Conservation (phyloP, 2,329 filamentous ascomycete species). For the Pleomassaria siparia region DNA sequence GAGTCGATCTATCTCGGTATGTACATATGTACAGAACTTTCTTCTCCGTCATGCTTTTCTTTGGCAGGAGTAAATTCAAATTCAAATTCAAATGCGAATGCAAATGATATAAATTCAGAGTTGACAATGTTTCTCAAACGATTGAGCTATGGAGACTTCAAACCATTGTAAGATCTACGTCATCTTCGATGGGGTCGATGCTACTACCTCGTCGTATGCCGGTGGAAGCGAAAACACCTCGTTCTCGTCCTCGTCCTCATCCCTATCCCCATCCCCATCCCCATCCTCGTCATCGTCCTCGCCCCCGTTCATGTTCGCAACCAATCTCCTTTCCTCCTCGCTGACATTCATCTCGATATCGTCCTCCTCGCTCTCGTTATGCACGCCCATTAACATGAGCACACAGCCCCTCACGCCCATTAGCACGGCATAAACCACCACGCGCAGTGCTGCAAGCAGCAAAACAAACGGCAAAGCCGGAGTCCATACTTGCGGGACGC, state of each 20-base stretch:
- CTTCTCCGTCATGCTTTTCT: not conserved
- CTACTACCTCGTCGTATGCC: not conserved
- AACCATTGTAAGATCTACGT: no score
- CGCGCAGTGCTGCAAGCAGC: slow-evolving; percentile 4
- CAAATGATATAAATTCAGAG: not conserved
- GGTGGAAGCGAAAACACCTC: slow-evolving; percentile 4
- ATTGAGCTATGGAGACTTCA: no score
- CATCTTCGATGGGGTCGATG: no score
- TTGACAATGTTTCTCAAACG: not conserved
- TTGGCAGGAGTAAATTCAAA: not conserved
- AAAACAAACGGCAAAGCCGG: slow-evolving; percentile 12
- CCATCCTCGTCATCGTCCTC: slow-evolving; percentile 12
- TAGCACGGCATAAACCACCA: slow-evolving; percentile 1
- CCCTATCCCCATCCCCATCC: no score
- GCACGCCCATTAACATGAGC: slow-evolving; percentile 12
- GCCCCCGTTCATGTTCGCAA: slow-evolving; percentile 11
- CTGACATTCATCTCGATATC: slow-evolving; percentile 17
- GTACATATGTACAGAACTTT: not conserved
- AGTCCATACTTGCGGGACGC: no score
- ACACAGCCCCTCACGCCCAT: slow-evolving; percentile 2
- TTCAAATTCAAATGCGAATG: not conserved
- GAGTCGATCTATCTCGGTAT: not conserved
- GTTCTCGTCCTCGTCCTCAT: slow-evolving; percentile 10
- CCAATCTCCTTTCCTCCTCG: slow-evolving; percentile 13
- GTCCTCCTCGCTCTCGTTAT: slow-evolving; percentile 2